phyloP scores from a whole-genome alignment of 2,329 filamentous ascomycete genomes.

The Colletotrichum musicola region DNA sequence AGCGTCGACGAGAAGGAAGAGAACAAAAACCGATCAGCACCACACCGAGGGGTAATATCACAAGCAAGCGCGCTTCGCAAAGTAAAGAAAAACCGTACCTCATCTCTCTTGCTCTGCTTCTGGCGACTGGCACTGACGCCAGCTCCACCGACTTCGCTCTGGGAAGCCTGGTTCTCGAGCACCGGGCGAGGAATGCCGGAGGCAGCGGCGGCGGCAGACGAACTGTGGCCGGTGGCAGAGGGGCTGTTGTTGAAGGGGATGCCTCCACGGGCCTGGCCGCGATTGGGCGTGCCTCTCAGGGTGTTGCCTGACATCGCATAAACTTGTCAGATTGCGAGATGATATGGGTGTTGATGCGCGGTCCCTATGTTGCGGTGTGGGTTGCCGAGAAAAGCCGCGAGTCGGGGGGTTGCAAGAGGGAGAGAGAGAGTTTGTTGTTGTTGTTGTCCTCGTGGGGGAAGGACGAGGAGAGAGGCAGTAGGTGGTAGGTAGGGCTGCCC shows the following conservation, averaged over 20 bases:
- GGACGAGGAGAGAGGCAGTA: no score
- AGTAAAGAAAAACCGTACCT: constrained; percentile 72
- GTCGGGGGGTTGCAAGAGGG: background rate
- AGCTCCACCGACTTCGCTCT: constrained; percentile 72
- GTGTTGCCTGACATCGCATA: constrained; percentile 70
- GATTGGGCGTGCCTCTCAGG: constrained; percentile 77
- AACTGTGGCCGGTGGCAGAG: background rate
- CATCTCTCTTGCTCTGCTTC: constrained; percentile 97
- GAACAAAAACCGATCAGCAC: background rate
- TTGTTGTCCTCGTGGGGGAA: no score
- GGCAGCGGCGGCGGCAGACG: constrained; percentile 39
- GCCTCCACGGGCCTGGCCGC: constrained; percentile 68
- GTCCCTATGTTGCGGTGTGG: constrained; percentile 25
- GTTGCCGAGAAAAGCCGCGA: constrained; percentile 27
- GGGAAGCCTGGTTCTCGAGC: constrained; percentile 67
- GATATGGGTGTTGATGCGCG: constrained; percentile 35
- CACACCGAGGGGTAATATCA: constrained; percentile 28
- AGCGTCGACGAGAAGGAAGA: background rate
- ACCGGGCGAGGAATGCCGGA: constrained; percentile 82
- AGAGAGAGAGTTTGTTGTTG: background rate
- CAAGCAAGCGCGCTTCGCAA: background rate
- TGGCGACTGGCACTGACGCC: constrained; percentile 93
- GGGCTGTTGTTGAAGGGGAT: constrained; percentile 74
- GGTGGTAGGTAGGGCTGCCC: no score
- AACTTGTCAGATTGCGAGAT: constrained; percentile 56